phyloP scores from a whole-genome alignment of 2,329 filamentous ascomycete species.

The Alternaria sp. region DNA sequence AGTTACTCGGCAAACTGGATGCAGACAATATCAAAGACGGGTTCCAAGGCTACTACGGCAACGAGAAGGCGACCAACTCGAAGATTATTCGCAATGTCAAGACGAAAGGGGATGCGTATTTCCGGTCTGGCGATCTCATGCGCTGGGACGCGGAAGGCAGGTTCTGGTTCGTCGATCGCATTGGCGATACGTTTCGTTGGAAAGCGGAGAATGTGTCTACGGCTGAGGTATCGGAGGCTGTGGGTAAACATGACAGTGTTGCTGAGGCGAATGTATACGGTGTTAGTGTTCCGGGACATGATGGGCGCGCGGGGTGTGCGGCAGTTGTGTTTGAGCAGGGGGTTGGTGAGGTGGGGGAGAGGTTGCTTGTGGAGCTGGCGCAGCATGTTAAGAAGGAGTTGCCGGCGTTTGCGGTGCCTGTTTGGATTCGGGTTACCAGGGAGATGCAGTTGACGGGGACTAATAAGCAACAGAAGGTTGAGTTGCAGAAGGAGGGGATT shows the following conservation, averaged over 20 bases:
- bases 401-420: constrained; percentile 53
- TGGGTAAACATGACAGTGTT: constrained; percentile 48
- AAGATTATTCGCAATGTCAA: constrained; percentile 46
- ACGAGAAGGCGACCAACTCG: constrained; percentile 38
- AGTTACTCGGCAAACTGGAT: constrained; percentile 63
- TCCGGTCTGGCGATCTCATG: constrained; percentile 47
- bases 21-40: constrained; percentile 52
- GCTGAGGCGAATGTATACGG: constrained; percentile 55
- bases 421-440: constrained; percentile 51
- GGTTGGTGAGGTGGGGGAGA: background rate
- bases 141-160: constrained; percentile 40
- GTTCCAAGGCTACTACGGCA: constrained; percentile 70
- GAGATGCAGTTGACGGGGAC: constrained; percentile 54
- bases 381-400: constrained; percentile 47
- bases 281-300: constrained; percentile 51
- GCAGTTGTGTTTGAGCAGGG: constrained; percentile 44
- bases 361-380: constrained; percentile 32
- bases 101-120: constrained; percentile 46
- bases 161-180: constrained; percentile 48
- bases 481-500: constrained; percentile 51
- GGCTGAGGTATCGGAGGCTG: constrained; percentile 51
- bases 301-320: constrained; percentile 55
- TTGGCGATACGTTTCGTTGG: constrained; percentile 51
- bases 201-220: constrained; percentile 56
- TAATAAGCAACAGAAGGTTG: constrained; percentile 55